Conservation (phyloP, 2,329 filamentous ascomycete species). For the Ceratocystis eucalypticola region DNA sequence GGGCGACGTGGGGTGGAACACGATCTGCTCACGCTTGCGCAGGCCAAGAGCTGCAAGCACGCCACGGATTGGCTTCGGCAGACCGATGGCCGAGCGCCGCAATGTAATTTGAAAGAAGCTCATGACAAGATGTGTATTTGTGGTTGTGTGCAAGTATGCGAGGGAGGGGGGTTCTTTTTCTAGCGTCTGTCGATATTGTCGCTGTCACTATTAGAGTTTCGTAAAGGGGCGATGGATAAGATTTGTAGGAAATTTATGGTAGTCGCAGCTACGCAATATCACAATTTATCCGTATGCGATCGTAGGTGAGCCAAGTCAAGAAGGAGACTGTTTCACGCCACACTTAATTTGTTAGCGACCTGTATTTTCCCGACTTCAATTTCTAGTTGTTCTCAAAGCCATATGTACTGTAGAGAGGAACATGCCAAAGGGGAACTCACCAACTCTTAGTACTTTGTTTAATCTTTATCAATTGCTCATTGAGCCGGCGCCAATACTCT, state of each 20-base stretch:
- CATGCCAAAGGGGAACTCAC: too few species aligned
- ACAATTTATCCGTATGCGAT: not conserved
- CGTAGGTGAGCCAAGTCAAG: not conserved
- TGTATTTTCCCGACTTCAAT: not conserved
- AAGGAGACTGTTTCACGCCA: not conserved
- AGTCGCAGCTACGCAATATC: not conserved
- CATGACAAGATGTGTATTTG: slow-evolving; percentile 33
- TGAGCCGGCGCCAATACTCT: not conserved
- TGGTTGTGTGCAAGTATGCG: slow-evolving; percentile 4
- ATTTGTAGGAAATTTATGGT: not conserved
- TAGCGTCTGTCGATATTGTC: not conserved
- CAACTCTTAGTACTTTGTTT: too few species aligned
- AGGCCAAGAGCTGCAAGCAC: slow-evolving; percentile 77
- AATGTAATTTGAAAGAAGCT: slow-evolving; percentile 84
- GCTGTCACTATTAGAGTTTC: not conserved
- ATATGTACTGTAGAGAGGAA: too few species aligned
- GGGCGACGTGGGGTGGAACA: slow-evolving; percentile 73
- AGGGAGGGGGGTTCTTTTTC: not conserved
- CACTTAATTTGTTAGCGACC: not conserved
- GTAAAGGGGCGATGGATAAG: not conserved
- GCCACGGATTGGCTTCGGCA: slow-evolving; percentile 64
- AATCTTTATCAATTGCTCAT: too few species aligned
- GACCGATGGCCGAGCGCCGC: slow-evolving; percentile 76
- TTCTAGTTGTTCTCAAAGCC: too few species aligned
- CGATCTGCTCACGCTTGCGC: slow-evolving; percentile 69